These are phyloP conservation scores for Chalciporus chontae DNA, from an alignment of 768 basidiomycete genomes.

Conservation along the genomic window DNA sequence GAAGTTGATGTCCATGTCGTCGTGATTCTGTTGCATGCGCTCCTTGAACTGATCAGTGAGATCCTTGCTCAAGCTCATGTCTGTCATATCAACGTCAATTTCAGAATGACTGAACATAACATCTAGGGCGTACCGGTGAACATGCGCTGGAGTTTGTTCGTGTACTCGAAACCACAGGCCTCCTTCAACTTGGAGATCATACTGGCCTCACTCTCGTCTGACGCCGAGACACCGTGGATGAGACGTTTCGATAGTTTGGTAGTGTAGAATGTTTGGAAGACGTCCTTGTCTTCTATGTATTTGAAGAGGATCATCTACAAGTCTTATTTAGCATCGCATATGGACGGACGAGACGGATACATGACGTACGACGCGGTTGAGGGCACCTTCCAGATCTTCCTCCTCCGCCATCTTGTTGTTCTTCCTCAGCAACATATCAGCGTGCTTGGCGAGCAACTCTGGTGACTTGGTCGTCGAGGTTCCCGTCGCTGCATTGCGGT, in stretches of 20 bases:
- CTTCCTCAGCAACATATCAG: slow-evolving; percentile 86
- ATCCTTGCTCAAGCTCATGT: slow-evolving; percentile 94
- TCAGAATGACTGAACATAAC: neutral
- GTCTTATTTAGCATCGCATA: slow-evolving; percentile 3
- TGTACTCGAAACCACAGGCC: slow-evolving; percentile 95
- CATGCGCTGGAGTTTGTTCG: slow-evolving; percentile 94
- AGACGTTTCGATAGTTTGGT: slow-evolving; percentile 92
- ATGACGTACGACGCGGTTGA: slow-evolving; percentile 80
- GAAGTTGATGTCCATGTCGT: slow-evolving; percentile 87
- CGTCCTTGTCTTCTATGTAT: slow-evolving; percentile 98
- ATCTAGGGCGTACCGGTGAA: slow-evolving; percentile 68
- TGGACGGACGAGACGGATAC: neutral
- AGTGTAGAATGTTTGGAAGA: slow-evolving; percentile 97
- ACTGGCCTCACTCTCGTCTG: slow-evolving; percentile 93
- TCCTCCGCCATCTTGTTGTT: slow-evolving; percentile 95
- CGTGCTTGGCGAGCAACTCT: slow-evolving; percentile 88
- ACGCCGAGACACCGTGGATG: slow-evolving; percentile 86
- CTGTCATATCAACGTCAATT: slow-evolving; percentile 39
- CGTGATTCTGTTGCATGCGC: slow-evolving; percentile 83
- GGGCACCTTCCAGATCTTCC: slow-evolving; percentile 81
- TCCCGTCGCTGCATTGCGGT: slow-evolving; percentile 87
- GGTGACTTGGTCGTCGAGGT: slow-evolving; percentile 83
- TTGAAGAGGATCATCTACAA: slow-evolving; percentile 94
- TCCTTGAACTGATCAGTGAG: slow-evolving; percentile 93
- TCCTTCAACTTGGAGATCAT: slow-evolving; percentile 99